phyloP scores from a whole-genome alignment of 2,329 filamentous ascomycete species.

The Aspergillus clavatus region DNA sequence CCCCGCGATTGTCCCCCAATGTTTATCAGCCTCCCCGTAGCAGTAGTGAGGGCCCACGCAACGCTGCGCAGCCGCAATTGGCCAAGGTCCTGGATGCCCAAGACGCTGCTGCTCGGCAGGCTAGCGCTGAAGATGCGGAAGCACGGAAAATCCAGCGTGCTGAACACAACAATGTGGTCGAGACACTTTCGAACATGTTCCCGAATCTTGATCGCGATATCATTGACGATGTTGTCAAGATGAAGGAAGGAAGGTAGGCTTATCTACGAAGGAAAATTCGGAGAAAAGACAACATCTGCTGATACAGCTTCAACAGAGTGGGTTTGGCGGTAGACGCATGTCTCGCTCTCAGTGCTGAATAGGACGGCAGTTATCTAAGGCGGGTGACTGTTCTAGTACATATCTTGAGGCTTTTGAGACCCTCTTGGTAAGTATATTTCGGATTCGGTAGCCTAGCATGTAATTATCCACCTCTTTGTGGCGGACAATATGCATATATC shows the following conservation, averaged over 20 bases:
- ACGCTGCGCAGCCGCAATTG: constrained; percentile 24
- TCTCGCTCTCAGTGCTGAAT: constrained; percentile 59
- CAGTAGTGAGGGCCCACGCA: constrained; percentile 31
- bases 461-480: neutral
- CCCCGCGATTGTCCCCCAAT: constrained; percentile 48
- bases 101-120: constrained; percentile 84
- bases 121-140: constrained; percentile 83
- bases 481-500: neutral
- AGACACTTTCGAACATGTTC: constrained; percentile 94
- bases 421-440: neutral
- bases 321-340: constrained; percentile 82
- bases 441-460: neutral
- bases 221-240: constrained; percentile 92
- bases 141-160: constrained; percentile 74
- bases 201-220: constrained; percentile 89
- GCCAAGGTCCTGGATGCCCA: constrained; percentile 61
- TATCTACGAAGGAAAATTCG: neutral
- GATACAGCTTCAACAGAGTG: constrained; percentile 51
- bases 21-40: constrained; percentile 42
- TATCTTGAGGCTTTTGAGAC: neutral
- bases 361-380: constrained; percentile 8
- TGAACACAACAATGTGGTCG: constrained; percentile 87
- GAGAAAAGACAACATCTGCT: constrained; percentile 4
- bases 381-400: too few species aligned
- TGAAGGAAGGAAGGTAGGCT: constrained; percentile 87